A percentile compares a stretch with the other conserved stretches of the same genome.
Evolutionary conservation across 2,329 filamentous ascomycete genomes (phyloP).

Genomic region (Exserohilum turcica): DNA sequence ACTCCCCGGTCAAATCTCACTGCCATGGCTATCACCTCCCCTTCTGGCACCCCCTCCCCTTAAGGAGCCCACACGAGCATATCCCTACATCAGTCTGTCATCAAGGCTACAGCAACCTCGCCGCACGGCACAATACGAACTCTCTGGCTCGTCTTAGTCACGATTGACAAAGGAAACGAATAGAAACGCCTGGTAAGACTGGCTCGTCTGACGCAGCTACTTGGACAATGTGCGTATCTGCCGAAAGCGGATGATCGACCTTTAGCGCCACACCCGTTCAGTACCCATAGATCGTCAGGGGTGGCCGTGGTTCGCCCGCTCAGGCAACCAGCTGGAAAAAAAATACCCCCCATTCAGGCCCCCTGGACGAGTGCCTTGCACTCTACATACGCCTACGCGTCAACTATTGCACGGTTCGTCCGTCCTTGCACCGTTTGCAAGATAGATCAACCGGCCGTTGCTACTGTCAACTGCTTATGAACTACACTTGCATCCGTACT

Average conservation of each 20-base stretch:
- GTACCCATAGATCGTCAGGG: conserved; percentile 10
- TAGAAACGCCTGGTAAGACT: no score
- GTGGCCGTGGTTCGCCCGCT: background rate
- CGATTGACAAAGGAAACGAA: background rate
- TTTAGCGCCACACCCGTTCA: background rate
- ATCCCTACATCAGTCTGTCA: no score
- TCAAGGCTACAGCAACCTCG: background rate
- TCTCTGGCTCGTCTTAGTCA: background rate
- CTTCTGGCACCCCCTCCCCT: background rate
- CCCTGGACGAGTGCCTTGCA: background rate
- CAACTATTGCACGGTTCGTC: background rate
- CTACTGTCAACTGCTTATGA: background rate
- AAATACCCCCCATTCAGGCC: background rate
- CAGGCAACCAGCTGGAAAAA: background rate
- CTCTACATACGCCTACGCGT: background rate
- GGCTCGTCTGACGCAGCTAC: no score
- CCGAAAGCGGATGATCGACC: conserved; percentile 9
- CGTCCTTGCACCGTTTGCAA: background rate
- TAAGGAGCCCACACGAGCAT: background rate
- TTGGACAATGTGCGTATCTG: background rate
- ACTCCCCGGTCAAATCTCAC: conserved; percentile 3
- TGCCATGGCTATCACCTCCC: background rate
- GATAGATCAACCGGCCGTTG: background rate
- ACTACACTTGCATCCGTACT: background rate
- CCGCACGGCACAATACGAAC: background rate